Evolutionary conservation across 768 basidiomycete genomes (phyloP).

Genomic region (Butyriboletus loyo): DNA sequence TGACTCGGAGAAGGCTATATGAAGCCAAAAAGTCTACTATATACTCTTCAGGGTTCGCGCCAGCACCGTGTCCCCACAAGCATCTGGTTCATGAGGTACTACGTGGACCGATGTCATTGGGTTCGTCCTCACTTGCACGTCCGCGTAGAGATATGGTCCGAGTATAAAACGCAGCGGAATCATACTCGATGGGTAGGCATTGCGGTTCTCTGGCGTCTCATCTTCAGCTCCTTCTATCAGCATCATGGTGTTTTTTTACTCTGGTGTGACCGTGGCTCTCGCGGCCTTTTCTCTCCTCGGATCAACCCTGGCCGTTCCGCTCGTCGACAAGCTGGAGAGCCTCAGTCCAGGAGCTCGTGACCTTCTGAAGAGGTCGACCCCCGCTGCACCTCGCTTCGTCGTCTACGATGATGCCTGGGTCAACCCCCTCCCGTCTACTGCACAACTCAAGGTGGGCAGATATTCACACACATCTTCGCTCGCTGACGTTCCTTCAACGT

Average conservation of each 20-base stretch:
- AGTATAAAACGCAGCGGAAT: constrained; percentile 4
- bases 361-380: constrained; percentile 16
- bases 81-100: background rate
- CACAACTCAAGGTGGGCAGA: constrained; percentile 40
- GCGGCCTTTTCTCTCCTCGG: constrained; percentile 5
- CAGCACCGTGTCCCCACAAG: background rate
- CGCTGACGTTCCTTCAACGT: background rate
- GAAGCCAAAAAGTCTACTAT: background rate
- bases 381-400: constrained; percentile 48
- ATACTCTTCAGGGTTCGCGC: background rate
- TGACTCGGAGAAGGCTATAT: background rate
- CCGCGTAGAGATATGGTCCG: background rate
- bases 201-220: background rate
- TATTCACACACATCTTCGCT: background rate
- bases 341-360: constrained; percentile 20
- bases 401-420: constrained; percentile 41
- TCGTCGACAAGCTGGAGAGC: constrained; percentile 12
- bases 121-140: background rate
- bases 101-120: background rate
- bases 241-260: constrained; percentile 10
- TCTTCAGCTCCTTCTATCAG: background rate
- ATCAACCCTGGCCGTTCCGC: constrained; percentile 7
- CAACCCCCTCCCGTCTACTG: constrained; percentile 39
- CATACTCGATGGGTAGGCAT: background rate
- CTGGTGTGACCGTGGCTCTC: background rate